phyloP scores from a whole-genome alignment of 148 eudicot genomes.

The Hydrangea macrophylla region DNA sequence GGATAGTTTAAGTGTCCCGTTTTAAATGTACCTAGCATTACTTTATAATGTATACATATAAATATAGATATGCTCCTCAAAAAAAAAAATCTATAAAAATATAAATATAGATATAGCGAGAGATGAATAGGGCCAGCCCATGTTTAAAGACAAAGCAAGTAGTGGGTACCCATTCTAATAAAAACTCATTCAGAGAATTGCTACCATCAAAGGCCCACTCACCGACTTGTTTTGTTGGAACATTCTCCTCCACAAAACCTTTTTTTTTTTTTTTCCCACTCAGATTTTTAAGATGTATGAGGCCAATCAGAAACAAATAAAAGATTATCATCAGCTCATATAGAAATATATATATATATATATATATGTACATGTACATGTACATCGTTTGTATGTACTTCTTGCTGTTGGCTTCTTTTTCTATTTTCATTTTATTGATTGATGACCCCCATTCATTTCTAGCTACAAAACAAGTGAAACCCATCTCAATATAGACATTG shows the following conservation, averaged over 20 bases:
- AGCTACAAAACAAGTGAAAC: background rate
- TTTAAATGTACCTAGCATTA: too few relatives aligned
- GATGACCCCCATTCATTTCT: background rate
- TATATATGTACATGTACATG: background rate
- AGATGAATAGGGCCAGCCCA: conserved; percentile 3
- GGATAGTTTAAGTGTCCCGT: too few relatives aligned
- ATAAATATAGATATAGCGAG: too few relatives aligned
- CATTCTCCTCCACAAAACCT: background rate
- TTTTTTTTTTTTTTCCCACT: too few relatives aligned
- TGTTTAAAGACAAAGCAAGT: background rate
- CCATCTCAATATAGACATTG: background rate
- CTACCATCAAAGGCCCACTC: conserved; percentile 4
- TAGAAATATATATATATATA: background rate
- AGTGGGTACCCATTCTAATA: background rate
- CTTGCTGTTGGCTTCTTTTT: background rate
- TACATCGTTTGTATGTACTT: too few relatives aligned
- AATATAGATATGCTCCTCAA: too few relatives aligned
- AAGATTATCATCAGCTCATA: background rate
- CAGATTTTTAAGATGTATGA: background rate
- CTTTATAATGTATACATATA: too few relatives aligned
- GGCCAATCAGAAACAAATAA: background rate
- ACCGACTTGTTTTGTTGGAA: background rate
- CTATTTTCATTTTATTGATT: background rate
- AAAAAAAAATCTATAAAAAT: too few relatives aligned
- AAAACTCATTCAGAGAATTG: background rate